These are phyloP conservation scores for Neostapfia colusana DNA, from an alignment of 176 grass and related monocot species.

Conservation along the genomic window DNA sequence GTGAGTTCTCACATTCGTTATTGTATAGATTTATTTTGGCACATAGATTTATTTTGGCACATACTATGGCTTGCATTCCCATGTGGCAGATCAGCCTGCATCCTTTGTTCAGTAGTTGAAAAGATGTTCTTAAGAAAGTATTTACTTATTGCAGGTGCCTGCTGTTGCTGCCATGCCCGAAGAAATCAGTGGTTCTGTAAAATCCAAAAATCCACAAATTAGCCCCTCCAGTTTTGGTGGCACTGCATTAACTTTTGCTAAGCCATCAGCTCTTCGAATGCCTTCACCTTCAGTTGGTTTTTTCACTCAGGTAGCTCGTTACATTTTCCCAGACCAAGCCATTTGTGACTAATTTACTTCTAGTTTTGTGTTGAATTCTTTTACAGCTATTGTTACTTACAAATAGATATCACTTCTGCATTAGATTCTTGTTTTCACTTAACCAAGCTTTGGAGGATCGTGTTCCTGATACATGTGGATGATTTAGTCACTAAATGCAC, in stretches of 20 bases:
- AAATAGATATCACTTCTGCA: conserved; percentile 29
- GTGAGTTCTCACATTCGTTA: conserved; percentile 43
- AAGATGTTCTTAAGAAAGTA: neutral
- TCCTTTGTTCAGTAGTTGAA: conserved; percentile 2
- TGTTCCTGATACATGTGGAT: neutral
- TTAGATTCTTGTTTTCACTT: conserved; percentile 11
- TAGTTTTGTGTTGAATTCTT: neutral
- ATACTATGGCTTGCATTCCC: conserved; percentile 20
- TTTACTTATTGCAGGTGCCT: conserved; percentile 47
- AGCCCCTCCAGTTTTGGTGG: conserved; percentile 30
- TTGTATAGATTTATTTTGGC: conserved; percentile 23
- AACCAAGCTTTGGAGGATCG: neutral
- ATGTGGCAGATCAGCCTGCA: conserved; percentile 20
- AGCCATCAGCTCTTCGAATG: conserved; percentile 75
- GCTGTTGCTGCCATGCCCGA: conserved; percentile 24
- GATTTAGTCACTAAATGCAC: neutral
- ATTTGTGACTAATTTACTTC: neutral
- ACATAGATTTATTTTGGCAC: conserved; percentile 19
- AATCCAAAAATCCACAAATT: conserved; percentile 39
- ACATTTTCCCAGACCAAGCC: conserved; percentile 5
- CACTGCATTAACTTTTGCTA: conserved; percentile 40
- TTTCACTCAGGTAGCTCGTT: conserved; percentile 68
- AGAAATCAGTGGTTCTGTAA: conserved; percentile 34
- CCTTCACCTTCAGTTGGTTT: conserved; percentile 79
- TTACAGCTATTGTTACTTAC: neutral